Base-by-base conservation (phyloP, 179 eudicot species). In the Silene noctiflora region DNA sequence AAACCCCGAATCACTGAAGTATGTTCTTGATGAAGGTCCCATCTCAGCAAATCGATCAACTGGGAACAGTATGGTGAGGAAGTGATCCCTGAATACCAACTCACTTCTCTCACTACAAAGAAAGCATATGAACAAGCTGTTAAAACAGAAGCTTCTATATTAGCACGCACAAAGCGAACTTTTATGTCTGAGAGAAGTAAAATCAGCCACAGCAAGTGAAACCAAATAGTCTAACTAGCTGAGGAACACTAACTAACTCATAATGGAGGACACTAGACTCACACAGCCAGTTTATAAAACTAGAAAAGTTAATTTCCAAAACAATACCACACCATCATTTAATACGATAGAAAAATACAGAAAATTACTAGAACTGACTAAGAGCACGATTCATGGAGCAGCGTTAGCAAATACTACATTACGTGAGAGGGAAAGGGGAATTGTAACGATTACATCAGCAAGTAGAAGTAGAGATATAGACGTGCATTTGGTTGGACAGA, bases 1-100 rank as follows among this genome's bases (percentile, higher is more conserved):
- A 67, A 92, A 93, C 44, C 98, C 96, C 19, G 79, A 81, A 66
- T 85, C 86, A 74, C 92, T 91, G 78, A 91, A 87, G 81, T 86
- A 92, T 16, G 98, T 90, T 83, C 96, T 89, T 31, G 97, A 88
- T 72, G 82, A 76, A 58, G 96, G 97, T 67, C 98, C 98, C 88
- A 94, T 84, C 88, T 94, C 98, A 73, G 85, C 82, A 82, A 88
- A 94, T 24, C 95, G 91, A 77, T 94, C 98, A 76, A 92, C 85
- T 56, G 98, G 98, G 81, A 87, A 94, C 62, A 94, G 79, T 80
- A 94, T 86, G 10, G 97, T 89, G 68, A 94, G 86, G 77, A 89
- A 86, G 75, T 88, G 92, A 83, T 88, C 84, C 78, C 79, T 88
- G 78, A 92, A 85, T 77, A 92, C 85, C 77, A 87, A 51, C 80